Percentiles rank a stretch among this genome's conserved stretches.
Conservation (phyloP, 106 monocot genomes). For the Dendrobium officinale region DNA sequence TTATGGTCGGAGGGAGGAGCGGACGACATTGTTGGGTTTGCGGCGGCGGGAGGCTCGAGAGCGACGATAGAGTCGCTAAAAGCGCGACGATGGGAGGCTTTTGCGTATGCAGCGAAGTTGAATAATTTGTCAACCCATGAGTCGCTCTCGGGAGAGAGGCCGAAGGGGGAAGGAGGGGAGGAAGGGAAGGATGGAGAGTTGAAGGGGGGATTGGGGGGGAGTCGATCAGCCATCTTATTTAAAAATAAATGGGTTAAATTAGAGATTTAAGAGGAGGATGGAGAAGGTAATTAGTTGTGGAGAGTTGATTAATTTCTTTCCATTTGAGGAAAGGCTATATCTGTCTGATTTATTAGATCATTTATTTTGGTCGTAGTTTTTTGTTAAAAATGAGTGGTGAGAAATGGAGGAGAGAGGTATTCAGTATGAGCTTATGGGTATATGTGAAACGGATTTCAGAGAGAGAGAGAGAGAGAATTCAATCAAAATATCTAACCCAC, state of each 20-base stretch:
- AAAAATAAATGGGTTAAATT: not conserved
- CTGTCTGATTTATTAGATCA: not conserved
- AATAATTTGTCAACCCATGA: slow-evolving; percentile 89
- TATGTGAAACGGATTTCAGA: not conserved
- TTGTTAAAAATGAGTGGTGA: not conserved
- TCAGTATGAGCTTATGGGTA: not conserved
- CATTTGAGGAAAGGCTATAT: not conserved
- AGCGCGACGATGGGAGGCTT: slow-evolving; percentile 54
- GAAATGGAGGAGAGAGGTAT: not conserved
- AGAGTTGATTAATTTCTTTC: not conserved
- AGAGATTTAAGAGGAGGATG: not conserved
- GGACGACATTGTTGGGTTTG: slow-evolving; percentile 8
- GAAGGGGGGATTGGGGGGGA: slow-evolving; percentile 72
- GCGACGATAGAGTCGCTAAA: slow-evolving; percentile 61
- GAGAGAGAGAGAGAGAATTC: not conserved
- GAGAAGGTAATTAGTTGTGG: not conserved
- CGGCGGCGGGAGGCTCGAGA: not conserved
- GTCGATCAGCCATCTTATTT: slow-evolving; percentile 39
- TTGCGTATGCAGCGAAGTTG: slow-evolving; percentile 51
- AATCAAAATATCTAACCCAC: no score
- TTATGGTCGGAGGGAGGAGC: slow-evolving; percentile 36
- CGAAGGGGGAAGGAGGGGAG: not conserved
- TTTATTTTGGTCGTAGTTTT: not conserved
- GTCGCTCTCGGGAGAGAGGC: not conserved
- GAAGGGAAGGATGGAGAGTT: slow-evolving; percentile 25